phyloP scores from a whole-genome alignment of 441 rosid species.

The Capsella rubella region DNA sequence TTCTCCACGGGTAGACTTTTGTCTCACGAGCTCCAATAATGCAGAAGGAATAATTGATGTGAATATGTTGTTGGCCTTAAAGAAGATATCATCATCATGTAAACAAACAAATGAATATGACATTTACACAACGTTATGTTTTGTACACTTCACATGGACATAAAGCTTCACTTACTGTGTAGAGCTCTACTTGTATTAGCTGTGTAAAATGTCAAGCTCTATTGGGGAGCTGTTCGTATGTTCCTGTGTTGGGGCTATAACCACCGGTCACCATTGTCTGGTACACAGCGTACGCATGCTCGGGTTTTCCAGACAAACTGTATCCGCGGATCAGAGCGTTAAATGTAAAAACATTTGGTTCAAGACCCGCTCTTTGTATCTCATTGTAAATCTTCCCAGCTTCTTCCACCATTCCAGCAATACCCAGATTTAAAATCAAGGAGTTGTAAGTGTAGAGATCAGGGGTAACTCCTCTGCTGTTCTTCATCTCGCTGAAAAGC shows the following conservation, averaged over 20 bases:
- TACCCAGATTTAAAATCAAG: slow-evolving; percentile 72
- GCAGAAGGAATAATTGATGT: slow-evolving; percentile 32
- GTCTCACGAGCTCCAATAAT: slow-evolving; percentile 22
- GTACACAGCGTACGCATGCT: slow-evolving; percentile 79
- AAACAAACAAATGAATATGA: slow-evolving; percentile 37
- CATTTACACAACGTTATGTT: slow-evolving; percentile 43
- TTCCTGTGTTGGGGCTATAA: slow-evolving; percentile 81
- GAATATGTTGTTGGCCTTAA: slow-evolving; percentile 25
- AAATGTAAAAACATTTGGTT: slow-evolving; percentile 90
- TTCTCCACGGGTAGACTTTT: slow-evolving; percentile 27
- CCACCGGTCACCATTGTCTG: slow-evolving; percentile 86
- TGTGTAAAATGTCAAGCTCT: slow-evolving; percentile 46
- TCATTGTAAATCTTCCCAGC: slow-evolving; percentile 71
- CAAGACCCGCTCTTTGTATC: slow-evolving; percentile 66
- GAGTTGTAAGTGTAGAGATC: slow-evolving; percentile 90
- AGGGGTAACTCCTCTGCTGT: slow-evolving; percentile 59
- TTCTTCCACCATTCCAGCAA: slow-evolving; percentile 73
- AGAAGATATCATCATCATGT: slow-evolving; percentile 38
- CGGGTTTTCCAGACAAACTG: slow-evolving; percentile 72
- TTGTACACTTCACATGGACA: slow-evolving; percentile 38
- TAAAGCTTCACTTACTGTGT: slow-evolving; percentile 26
- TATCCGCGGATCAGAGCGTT: slow-evolving; percentile 87
- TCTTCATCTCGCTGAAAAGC: slow-evolving; percentile 74
- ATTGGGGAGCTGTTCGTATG: slow-evolving; percentile 90
- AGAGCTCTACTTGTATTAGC: slow-evolving; percentile 35